phyloP scores from a whole-genome alignment of 1,284 basidiomycete genomes.

The Trichosporon sp. region DNA sequence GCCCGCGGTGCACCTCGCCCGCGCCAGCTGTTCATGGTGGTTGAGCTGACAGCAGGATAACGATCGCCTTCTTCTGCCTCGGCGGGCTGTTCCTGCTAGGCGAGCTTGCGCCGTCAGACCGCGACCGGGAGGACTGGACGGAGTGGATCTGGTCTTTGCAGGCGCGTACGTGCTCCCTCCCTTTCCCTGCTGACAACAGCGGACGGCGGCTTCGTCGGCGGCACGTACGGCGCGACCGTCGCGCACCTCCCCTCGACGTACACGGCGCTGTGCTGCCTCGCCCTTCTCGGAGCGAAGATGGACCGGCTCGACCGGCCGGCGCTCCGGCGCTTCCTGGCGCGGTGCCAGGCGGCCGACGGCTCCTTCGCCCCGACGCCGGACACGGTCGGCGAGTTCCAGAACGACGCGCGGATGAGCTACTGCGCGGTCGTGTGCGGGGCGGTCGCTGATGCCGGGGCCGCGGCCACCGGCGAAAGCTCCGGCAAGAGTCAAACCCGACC shows the following conservation, averaged over 20 bases:
- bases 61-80: conserved; percentile 77
- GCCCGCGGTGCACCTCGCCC: no score
- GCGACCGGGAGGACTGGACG: conserved; percentile 62
- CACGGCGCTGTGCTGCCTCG: conserved; percentile 72
- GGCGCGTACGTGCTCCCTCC: conserved; percentile 45
- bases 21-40: neutral
- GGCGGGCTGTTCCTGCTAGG: conserved; percentile 70
- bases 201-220: conserved; percentile 70
- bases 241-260: conserved; percentile 92
- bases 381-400: conserved; percentile 36
- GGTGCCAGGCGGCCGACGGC: conserved; percentile 73
- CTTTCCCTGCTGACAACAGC: conserved; percentile 42
- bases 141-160: conserved; percentile 87
- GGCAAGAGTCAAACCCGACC: neutral
- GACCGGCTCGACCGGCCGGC: conserved; percentile 61
- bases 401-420: conserved; percentile 66
- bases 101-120: conserved; percentile 54
- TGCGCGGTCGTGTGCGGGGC: conserved; percentile 53
- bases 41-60: conserved; percentile 57
- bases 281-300: conserved; percentile 77
- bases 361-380: conserved; percentile 70
- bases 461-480: conserved; percentile 38
- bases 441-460: conserved; percentile 68
- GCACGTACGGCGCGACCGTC: conserved; percentile 60
- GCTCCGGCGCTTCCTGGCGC: conserved; percentile 59